These are phyloP conservation scores for Pittosporum tobira DNA, from an alignment of 129 eudicot species.

Conservation along the genomic window DNA sequence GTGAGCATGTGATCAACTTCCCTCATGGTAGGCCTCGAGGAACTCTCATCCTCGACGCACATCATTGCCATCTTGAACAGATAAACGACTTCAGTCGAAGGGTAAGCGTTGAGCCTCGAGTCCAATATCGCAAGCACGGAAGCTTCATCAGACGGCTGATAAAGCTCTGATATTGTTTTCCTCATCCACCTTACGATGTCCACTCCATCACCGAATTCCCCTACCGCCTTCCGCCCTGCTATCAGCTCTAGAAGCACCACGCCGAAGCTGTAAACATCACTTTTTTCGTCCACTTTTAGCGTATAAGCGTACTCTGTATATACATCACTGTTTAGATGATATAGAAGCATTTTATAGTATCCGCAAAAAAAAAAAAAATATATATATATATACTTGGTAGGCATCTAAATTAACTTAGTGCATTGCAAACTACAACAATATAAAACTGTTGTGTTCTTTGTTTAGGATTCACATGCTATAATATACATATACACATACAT, in stretches of 20 bases:
- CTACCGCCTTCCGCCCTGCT: constrained; percentile 81
- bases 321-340: too few species aligned
- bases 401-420: too few species aligned
- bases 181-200: constrained; percentile 87
- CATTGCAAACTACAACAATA: too few species aligned
- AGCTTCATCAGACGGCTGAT: constrained; percentile 48
- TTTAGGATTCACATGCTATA: too few species aligned
- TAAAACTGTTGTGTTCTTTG: too few species aligned
- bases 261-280: constrained; percentile 90
- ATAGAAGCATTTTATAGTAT: too few species aligned
- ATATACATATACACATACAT: too few species aligned
- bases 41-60: constrained; percentile 82
- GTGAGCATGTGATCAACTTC: constrained; percentile 85
- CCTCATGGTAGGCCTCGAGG: constrained; percentile 80
- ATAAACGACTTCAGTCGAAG: constrained; percentile 40
- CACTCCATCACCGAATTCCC: constrained; percentile 90
- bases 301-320: constrained; percentile 86
- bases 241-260: constrained; percentile 81
- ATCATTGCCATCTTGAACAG: constrained; percentile 77
- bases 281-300: constrained; percentile 77
- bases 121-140: constrained; percentile 75
- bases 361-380: too few species aligned
- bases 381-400: too few species aligned
- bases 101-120: constrained; percentile 58
- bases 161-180: constrained; percentile 52